Evolutionary conservation across 768 basidiomycete species (phyloP), one percentile per base, ranked within the genome.

Genomic region (Termitomyces sp.): DNA sequence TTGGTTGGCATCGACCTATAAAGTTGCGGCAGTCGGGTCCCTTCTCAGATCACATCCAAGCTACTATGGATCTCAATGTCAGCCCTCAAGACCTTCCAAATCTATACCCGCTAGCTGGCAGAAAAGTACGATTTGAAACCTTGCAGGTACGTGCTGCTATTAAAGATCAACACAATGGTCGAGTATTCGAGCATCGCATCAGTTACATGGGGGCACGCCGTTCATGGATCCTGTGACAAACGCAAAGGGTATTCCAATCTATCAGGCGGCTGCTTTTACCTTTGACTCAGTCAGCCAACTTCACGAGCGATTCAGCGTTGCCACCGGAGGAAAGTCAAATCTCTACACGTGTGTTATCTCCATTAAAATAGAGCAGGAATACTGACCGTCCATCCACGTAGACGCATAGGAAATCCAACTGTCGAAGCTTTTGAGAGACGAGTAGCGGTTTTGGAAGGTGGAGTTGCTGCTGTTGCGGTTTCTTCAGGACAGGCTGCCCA

Each of bases 401-500:
- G 62, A 11, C 62, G 62, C 24, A 52, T 62, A 24, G 62, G 59
- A n/a, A 62, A 62, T 16, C 62, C 59, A 1, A 62, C 62, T 14
- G 62, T 62, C 20, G 83, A 86, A 32, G 79, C 86, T 1, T 85
- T 88, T 53, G 87, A 87, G 68, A 79, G 79, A 62, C 76, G 87
- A 2, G 80, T 87, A 0, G 80, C 87, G 0, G 82, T 83, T 0
- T 74, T 88, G 7, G 86, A 87, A 62, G 83, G 84, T 1, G 87
- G 86, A 0, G 74, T 68, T 0, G 84, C 83, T 0, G 87, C 86
- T 0, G 72, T 87, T 0, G 82, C 84, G 0, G 69, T 76, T 3
- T 66, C 85, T 0, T 83, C 81, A 44, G 87, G 86, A 1, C 85
- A 85, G 59, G 71, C 83, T 3, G 88, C 86, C 0, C 83, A 85